Evolutionary conservation across 1,284 basidiomycete species (phyloP).

Genomic region (Rhodofomes roseus): DNA sequence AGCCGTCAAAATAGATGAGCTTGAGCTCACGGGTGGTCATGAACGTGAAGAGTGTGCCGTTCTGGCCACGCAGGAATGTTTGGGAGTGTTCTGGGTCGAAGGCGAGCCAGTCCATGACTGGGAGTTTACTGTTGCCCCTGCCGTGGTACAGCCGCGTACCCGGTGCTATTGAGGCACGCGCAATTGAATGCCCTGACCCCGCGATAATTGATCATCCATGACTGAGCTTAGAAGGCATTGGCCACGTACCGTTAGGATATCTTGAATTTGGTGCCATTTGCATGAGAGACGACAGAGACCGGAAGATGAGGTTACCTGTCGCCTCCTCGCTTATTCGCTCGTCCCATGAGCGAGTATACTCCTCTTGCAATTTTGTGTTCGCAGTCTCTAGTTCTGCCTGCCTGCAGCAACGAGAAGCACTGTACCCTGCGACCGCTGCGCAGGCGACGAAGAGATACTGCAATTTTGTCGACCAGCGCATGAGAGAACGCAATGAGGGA

Average conservation of each 20-base stretch:
- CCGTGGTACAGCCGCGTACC: constrained; percentile 1
- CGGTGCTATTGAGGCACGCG: background rate
- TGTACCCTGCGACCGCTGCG: background rate
- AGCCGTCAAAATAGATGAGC: background rate
- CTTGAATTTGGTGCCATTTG: background rate
- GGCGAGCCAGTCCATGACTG: background rate
- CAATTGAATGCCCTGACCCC: background rate
- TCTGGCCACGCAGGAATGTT: background rate
- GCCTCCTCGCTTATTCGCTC: background rate
- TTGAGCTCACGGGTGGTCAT: background rate
- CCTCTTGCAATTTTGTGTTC: background rate
- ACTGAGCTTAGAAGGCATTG: background rate
- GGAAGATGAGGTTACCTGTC: constrained; percentile 1
- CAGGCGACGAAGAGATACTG: background rate
- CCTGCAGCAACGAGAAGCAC: background rate
- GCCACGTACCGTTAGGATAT: background rate
- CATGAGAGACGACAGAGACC: background rate
- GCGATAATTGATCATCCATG: background rate
- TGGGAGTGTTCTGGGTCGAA: constrained; percentile 2
- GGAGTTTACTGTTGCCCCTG: background rate
- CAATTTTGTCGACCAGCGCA: background rate
- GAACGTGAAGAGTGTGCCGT: background rate
- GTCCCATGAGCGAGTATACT: background rate
- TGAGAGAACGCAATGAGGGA: background rate
- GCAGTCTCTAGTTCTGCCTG: background rate